These are phyloP conservation scores for Sphaerulina musiva DNA, from an alignment of 2,329 filamentous ascomycete species.

Conservation along the genomic window DNA sequence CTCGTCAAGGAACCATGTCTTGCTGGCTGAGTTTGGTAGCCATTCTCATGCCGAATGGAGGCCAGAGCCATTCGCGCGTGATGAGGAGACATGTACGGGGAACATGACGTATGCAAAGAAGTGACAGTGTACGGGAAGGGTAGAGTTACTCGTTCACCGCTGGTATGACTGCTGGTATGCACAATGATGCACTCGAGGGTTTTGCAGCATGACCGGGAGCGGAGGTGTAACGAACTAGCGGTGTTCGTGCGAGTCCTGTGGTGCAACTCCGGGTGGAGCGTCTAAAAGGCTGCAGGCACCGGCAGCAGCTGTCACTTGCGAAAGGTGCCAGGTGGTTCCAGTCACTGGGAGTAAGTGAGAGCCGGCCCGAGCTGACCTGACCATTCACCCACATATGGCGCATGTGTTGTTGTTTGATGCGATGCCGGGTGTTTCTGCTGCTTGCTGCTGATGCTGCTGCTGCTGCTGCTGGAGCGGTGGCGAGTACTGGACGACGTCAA, in stretches of 20 bases:
- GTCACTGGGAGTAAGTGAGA: not conserved
- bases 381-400: not conserved
- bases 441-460: too few relatives aligned
- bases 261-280: not conserved
- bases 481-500: conserved; percentile 9
- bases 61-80: conserved; percentile 22
- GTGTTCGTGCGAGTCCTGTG: not conserved
- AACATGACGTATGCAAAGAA: not conserved
- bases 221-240: not conserved
- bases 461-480: not conserved
- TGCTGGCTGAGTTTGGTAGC: conserved; percentile 5
- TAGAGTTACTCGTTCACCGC: conserved; percentile 5
- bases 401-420: not conserved
- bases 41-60: not conserved
- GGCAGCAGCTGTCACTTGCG: not conserved
- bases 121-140: not conserved
- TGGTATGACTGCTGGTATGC: conserved; percentile 1
- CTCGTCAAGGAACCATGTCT: conserved; percentile 10
- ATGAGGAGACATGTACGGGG: conserved; percentile 14
- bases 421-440: too few relatives aligned
- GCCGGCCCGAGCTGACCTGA: conserved; percentile 1
- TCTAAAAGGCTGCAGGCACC: not conserved
- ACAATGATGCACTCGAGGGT: not conserved
- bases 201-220: not conserved
- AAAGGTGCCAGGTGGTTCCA: conserved; percentile 9